These are phyloP conservation scores for Nepenthes mirabilis DNA, from an alignment of 148 eudicot genomes.

Conservation along the genomic window DNA sequence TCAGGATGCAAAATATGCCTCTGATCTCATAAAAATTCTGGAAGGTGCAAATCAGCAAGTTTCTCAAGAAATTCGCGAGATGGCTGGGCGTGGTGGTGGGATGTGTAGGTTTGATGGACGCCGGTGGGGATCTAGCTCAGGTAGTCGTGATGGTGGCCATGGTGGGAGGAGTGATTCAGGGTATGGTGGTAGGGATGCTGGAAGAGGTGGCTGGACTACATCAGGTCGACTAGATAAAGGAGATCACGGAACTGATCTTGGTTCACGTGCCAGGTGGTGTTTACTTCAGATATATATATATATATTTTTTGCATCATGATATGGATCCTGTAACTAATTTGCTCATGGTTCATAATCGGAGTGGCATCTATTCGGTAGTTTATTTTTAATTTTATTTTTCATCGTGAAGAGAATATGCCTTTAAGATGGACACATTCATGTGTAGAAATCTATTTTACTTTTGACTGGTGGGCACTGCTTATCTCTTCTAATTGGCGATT, in stretches of 20 bases:
- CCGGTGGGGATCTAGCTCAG: constrained; percentile 27
- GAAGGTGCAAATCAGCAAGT: constrained; percentile 88
- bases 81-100: constrained; percentile 85
- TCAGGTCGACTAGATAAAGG: constrained; percentile 9
- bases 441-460: too few relatives aligned
- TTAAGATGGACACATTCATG: too few relatives aligned
- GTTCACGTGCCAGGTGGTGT: constrained; percentile 36
- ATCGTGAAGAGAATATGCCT: too few relatives aligned
- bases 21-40: constrained; percentile 75
- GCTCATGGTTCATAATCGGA: too few relatives aligned
- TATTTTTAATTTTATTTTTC: too few relatives aligned
- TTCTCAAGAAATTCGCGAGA: constrained; percentile 75
- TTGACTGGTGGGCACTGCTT: too few relatives aligned
- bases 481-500: too few relatives aligned
- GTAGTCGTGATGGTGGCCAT: constrained; percentile 43
- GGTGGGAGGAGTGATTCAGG: constrained; percentile 39
- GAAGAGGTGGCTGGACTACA: constrained; percentile 30
- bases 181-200: constrained; percentile 39
- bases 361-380: too few relatives aligned
- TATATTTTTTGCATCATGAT: too few relatives aligned
- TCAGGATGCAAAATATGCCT: constrained; percentile 73
- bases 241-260: constrained; percentile 23
- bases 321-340: too few relatives aligned
- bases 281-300: too few relatives aligned
- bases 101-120: constrained; percentile 31